These are phyloP conservation scores for Hypoxylon sp. DNA, from an alignment of 2,329 filamentous ascomycete species.

Conservation along the genomic window DNA sequence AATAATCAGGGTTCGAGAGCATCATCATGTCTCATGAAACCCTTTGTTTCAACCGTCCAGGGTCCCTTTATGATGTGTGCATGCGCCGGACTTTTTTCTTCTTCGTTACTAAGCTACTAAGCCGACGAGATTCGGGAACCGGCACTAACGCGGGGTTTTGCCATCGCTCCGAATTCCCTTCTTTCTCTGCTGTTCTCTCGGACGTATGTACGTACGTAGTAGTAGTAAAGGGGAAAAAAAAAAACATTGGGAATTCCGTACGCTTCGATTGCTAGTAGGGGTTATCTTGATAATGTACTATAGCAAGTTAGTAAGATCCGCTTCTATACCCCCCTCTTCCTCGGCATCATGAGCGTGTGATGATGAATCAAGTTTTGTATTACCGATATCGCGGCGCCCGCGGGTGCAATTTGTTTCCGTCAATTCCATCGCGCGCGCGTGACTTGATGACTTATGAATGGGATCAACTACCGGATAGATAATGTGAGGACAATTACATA, in stretches of 20 bases:
- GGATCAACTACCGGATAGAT: slow-evolving; percentile 20
- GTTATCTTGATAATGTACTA: slow-evolving; percentile 13
- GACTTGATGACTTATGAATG: slow-evolving; percentile 35
- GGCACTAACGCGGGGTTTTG: slow-evolving; percentile 41
- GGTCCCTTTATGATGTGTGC: slow-evolving; percentile 5
- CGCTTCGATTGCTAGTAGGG: slow-evolving; percentile 28
- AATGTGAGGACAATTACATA: slow-evolving; percentile 18
- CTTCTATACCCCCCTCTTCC: slow-evolving; percentile 11
- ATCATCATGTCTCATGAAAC: slow-evolving; percentile 18
- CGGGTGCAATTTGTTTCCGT: slow-evolving; percentile 32
- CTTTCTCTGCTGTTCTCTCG: neutral
- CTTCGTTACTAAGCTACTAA: slow-evolving; percentile 25
- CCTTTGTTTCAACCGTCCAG: slow-evolving; percentile 28
- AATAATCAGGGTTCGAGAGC: slow-evolving; percentile 11
- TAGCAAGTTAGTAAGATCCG: slow-evolving; percentile 34
- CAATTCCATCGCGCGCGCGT: slow-evolving; percentile 38
- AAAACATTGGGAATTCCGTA: slow-evolving; percentile 18
- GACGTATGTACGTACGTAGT: slow-evolving; percentile 3
- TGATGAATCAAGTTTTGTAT: slow-evolving; percentile 34
- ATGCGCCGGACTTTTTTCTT: slow-evolving; percentile 11
- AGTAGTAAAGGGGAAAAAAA: slow-evolving; percentile 22
- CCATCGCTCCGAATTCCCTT: slow-evolving; percentile 27
- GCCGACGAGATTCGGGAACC: slow-evolving; percentile 26
- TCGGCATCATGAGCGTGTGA: slow-evolving; percentile 36
- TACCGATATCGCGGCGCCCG: slow-evolving; percentile 40